These are phyloP conservation scores for Diversispora eburnea DNA, from an alignment of 192 early-diverging fungal genomes.

Conservation along the genomic window DNA sequence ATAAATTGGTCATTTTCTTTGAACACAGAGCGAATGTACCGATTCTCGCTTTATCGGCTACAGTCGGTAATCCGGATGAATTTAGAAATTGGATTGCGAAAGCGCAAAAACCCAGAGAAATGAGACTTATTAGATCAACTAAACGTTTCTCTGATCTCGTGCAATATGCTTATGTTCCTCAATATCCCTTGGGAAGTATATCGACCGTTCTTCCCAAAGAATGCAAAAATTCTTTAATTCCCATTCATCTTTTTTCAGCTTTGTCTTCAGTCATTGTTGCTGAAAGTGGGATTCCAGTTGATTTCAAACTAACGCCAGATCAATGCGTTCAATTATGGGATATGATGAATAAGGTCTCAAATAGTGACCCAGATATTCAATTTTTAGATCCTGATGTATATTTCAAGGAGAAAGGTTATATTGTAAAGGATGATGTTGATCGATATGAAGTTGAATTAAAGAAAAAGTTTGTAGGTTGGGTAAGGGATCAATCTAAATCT, in stretches of 20 bases:
- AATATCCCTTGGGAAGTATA: background rate
- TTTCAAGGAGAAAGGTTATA: constrained; percentile 26
- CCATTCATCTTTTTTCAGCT: constrained; percentile 37
- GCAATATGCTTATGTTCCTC: constrained; percentile 39
- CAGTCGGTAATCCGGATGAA: constrained; percentile 36
- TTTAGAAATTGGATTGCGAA: constrained; percentile 35
- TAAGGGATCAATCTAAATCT: background rate
- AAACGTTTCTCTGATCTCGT: constrained; percentile 43
- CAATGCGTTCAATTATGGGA: constrained; percentile 39
- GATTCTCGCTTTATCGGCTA: constrained; percentile 44
- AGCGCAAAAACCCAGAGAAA: constrained; percentile 20
- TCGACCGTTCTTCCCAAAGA: background rate
- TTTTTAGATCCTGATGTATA: constrained; percentile 35
- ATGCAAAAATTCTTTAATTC: constrained; percentile 15
- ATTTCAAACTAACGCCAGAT: constrained; percentile 33
- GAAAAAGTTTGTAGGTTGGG: constrained; percentile 18
- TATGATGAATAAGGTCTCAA: constrained; percentile 22
- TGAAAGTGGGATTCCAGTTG: constrained; percentile 31
- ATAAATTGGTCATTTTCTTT: no score
- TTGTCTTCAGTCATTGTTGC: constrained; percentile 23
- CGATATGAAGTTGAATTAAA: constrained; percentile 38
- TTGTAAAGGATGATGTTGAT: constrained; percentile 32
- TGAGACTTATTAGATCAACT: constrained; percentile 32
- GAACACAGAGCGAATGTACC: constrained; percentile 29
- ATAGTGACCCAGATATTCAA: constrained; percentile 6